phyloP scores from a whole-genome alignment of 768 basidiomycete genomes.

The Kwoniella sp. region DNA sequence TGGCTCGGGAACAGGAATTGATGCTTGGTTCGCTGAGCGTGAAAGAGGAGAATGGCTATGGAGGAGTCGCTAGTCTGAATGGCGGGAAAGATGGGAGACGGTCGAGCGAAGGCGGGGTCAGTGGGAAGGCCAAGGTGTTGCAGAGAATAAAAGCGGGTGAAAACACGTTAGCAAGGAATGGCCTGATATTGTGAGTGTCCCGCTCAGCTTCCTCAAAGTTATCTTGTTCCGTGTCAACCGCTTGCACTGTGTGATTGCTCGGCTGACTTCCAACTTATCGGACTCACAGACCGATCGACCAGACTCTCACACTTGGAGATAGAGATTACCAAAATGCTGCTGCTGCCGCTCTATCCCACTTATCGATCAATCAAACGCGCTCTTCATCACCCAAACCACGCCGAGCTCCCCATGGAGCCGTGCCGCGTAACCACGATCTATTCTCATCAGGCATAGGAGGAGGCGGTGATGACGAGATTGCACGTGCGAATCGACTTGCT shows the following conservation, averaged over 20 bases:
- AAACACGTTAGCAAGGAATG: conserved; percentile 25
- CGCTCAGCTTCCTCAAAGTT: neutral
- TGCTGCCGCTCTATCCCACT: conserved; percentile 22
- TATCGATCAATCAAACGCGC: conserved; percentile 29
- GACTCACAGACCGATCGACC: conserved; percentile 34
- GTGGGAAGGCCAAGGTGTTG: conserved; percentile 38
- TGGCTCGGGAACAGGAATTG: conserved; percentile 40
- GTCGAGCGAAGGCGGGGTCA: conserved; percentile 5
- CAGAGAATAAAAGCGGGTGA: conserved; percentile 29
- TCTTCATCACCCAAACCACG: conserved; percentile 11
- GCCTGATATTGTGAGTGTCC: conserved; percentile 41
- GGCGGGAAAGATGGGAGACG: conserved; percentile 7
- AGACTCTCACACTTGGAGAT: conserved; percentile 32
- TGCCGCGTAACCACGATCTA: neutral
- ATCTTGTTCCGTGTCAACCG: neutral
- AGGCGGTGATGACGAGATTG: conserved; percentile 34
- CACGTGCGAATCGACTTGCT: conserved; percentile 35
- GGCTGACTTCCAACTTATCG: neutral
- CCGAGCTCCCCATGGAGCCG: neutral
- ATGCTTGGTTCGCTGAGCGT: conserved; percentile 16
- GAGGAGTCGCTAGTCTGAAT: neutral
- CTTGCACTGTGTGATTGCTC: neutral
- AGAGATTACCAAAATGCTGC: conserved; percentile 42
- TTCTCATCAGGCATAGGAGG: conserved; percentile 4
- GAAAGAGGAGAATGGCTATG: conserved; percentile 1